Evolutionary conservation across 2,329 filamentous ascomycete species (phyloP), one percentile per base, ranked within the genome.

Genomic region (Fusarium albidum): DNA sequence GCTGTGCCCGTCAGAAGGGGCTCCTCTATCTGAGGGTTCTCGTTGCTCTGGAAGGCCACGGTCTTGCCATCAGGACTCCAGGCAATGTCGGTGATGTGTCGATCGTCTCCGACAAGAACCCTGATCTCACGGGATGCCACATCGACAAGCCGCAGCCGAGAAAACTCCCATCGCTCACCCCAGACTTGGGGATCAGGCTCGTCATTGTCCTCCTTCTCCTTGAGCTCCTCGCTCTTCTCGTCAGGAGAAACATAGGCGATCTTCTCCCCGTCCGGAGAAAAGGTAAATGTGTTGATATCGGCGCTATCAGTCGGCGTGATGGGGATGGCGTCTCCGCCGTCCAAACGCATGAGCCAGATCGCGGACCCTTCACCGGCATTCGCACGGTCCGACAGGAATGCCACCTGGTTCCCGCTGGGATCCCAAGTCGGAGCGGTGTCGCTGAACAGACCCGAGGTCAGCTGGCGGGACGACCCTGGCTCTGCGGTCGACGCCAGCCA

Each of bases 161-260:
- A 62, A 49, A 63, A 69, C 5, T 68, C 55, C 74, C 70, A 75
- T 11, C 69, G 61, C 31, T 71, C 55, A 21, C 70, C 73, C 68
- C 70, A 77, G 13, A 77, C 69, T 8, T 68, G 58, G 3, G 63
- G 66, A 49, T 73, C 74, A 26, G 70, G 63, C 9, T 69, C 69
- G 0, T 65, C 65, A 9, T 71, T 64, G 11, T 75, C 68, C 3
- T 63, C 43, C 1, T 55, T 58, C 2, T 63, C 48, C 26, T 57
- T 61, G 1, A 39, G 17, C 0, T 49, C 38, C 4, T 57, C 35
- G 0, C 10, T 21, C 12, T 63, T 63, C 25, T 57, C 57, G 14
- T 65, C 64, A 0, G 46, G 7, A 1, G 64, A 65, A 0, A 61
- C 14, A 21, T 63, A 67, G 0, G 59, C 57, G 4, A 67, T 61